Conservation (phyloP, 1,284 basidiomycete genomes). For the Lentinula novae-zelandiae region DNA sequence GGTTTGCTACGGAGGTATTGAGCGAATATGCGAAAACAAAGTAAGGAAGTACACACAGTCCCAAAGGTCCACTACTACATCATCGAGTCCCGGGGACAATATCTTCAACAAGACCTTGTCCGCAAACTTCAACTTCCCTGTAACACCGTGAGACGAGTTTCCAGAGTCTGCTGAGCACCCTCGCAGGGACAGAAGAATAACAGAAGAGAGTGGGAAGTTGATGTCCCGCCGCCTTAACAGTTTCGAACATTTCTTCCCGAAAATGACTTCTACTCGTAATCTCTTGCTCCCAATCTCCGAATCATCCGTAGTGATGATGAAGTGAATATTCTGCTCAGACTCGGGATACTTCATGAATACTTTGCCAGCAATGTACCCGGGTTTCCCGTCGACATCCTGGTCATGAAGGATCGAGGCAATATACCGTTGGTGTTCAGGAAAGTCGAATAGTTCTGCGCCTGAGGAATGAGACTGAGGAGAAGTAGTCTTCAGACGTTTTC, state of each 20-base stretch:
- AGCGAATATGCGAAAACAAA: background rate
- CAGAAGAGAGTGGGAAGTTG: constrained; percentile 27
- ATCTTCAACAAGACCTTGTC: constrained; percentile 29
- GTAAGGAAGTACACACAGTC: background rate
- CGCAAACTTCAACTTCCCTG: constrained; percentile 34
- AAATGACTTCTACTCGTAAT: constrained; percentile 33
- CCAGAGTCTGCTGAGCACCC: constrained; percentile 26
- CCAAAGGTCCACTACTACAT: constrained; percentile 2
- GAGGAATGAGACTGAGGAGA: background rate
- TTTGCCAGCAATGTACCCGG: constrained; percentile 35
- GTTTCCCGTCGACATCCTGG: constrained; percentile 16
- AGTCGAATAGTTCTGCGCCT: constrained; percentile 1
- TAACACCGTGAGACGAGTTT: constrained; percentile 25
- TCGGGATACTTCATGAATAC: constrained; percentile 42
- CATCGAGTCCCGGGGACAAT: background rate
- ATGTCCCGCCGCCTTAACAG: constrained; percentile 29
- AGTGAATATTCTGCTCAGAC: constrained; percentile 20
- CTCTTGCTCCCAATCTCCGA: constrained; percentile 13
- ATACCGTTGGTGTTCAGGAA: constrained; percentile 8
- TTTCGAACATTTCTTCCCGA: constrained; percentile 28
- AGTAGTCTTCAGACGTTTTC: background rate
- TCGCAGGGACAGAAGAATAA: constrained; percentile 40
- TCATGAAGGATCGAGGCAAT: constrained; percentile 15
- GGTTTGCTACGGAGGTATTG: background rate
- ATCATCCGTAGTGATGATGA: constrained; percentile 15